Conservation (phyloP, 352 stramenopile genomes). For the Pythium dissotocum region DNA sequence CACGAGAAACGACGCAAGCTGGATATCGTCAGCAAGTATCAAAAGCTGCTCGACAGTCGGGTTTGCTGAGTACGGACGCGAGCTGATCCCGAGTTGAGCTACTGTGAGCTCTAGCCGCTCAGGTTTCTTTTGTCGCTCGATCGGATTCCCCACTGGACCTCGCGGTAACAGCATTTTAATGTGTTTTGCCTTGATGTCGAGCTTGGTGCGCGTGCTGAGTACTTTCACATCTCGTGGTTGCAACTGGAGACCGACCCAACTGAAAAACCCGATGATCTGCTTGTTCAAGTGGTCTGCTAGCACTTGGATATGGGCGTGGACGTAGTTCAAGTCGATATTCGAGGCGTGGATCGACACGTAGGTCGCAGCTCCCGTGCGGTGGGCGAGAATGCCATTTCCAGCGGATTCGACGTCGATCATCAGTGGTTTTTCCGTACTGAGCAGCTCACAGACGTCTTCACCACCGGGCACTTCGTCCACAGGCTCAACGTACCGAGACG, state of each 20-base stretch:
- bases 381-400: constrained; percentile 40
- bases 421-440: constrained; percentile 34
- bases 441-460: constrained; percentile 49
- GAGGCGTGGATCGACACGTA: constrained; percentile 49
- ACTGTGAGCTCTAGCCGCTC: constrained; percentile 62
- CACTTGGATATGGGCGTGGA: constrained; percentile 45
- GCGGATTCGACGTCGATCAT: constrained; percentile 43
- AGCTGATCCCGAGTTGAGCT: constrained; percentile 41
- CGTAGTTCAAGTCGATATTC: constrained; percentile 58
- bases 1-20: constrained; percentile 46
- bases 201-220: constrained; percentile 51
- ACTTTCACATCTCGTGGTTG: constrained; percentile 34
- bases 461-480: constrained; percentile 1
- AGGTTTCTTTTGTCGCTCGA: constrained; percentile 38
- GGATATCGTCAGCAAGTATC: constrained; percentile 38
- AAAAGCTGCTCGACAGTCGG: constrained; percentile 49
- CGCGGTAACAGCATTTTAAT: constrained; percentile 53
- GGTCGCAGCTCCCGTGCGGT: constrained; percentile 42
- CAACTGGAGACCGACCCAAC: constrained; percentile 56
- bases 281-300: constrained; percentile 56
- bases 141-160: constrained; percentile 42
- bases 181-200: constrained; percentile 43
- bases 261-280: constrained; percentile 66
- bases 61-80: constrained; percentile 43
- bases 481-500: constrained; percentile 36